Base-by-base conservation (phyloP, 1,284 basidiomycete species). In the Heterobasidion occidentale region DNA sequence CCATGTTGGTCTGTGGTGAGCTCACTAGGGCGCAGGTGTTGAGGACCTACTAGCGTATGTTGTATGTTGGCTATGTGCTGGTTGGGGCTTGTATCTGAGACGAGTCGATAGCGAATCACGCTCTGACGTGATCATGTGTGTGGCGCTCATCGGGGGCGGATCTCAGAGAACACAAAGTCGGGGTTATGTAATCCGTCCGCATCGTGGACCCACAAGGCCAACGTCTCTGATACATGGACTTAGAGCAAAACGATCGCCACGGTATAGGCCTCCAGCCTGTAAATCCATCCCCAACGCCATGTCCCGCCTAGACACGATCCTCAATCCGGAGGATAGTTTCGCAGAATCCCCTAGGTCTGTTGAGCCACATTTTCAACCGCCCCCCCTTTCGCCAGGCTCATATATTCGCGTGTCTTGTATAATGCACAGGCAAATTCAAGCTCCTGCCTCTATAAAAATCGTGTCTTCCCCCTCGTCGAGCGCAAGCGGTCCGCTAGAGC, bases 141-240 rank as follows among this genome's bases (percentile, higher is more conserved):
- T 36, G 8, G 34, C 12, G 19, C 46, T 34, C 34, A 46, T 59
- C 59, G 55, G 60, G 54, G 47, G 54, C 60, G 59, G 60, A 61
- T 61, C 60, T 61, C 12, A 38, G 45, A 60, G 56, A 64, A 62
- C 62, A 69, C 66, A 51, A 12, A 12, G 64, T 57, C 60, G 60
- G 59, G 59, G 61, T 63, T 61, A 65, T 60, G 61, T 61, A 60
- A 61, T 46, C 15, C 12, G 27, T 53, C 2, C 46, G 46, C 51
- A 17, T 20, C 60, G 59, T 69, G 70, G 68, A 71, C 70, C 68
- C 68, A 70, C 70, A 71, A 66, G 63, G 61, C 64, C 65, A 67
- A 69, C 68, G 62, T 38, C 20, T 46, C 20, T 44, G 52, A 46
- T 51, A 34, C 46, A 55, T 49, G 36, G 52, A 36, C 48, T 54